Evolutionary conservation across 805 yeast species (phyloP).

Genomic region (Starmerella etchellsii): DNA sequence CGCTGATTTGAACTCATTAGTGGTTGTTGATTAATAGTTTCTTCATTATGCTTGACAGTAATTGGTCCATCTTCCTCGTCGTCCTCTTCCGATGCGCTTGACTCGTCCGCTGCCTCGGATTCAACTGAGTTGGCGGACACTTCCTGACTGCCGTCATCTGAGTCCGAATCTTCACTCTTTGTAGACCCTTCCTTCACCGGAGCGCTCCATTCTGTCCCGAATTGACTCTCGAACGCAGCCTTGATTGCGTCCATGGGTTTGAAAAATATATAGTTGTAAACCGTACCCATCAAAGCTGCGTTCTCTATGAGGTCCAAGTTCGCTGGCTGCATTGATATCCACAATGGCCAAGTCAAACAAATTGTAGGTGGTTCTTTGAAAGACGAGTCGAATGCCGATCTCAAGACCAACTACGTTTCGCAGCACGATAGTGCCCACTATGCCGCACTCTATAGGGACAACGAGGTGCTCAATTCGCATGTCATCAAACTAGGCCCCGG

Average conservation of each 20-base stretch:
- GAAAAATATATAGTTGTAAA: not conserved
- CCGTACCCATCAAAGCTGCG: not conserved
- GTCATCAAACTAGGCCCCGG: conserved; percentile 81
- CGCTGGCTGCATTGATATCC: conserved; percentile 92
- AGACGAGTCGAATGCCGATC: conserved; percentile 29
- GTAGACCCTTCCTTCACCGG: conserved; percentile 13
- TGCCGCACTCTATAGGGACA: conserved; percentile 51
- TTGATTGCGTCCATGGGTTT: conserved; percentile 17
- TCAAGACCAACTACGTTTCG: conserved; percentile 69
- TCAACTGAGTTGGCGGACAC: too few species aligned
- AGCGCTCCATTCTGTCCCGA: conserved; percentile 24
- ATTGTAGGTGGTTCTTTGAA: conserved; percentile 84
- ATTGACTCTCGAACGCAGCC: conserved; percentile 28
- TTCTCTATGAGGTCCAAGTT: conserved; percentile 34
- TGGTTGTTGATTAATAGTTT: conserved; percentile 12
- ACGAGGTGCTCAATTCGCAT: conserved; percentile 64
- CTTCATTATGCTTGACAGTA: conserved; percentile 26
- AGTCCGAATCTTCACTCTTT: not conserved
- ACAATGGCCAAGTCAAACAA: conserved; percentile 89
- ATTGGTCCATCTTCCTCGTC: conserved; percentile 21
- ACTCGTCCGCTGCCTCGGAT: too few species aligned
- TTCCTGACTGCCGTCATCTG: not conserved
- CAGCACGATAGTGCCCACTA: conserved; percentile 60
- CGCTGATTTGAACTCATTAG: conserved; percentile 19
- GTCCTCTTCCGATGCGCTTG: too few species aligned